Conservation (phyloP, 1,139 yeast species). For the Lodderomyces orthopsilosis region DNA sequence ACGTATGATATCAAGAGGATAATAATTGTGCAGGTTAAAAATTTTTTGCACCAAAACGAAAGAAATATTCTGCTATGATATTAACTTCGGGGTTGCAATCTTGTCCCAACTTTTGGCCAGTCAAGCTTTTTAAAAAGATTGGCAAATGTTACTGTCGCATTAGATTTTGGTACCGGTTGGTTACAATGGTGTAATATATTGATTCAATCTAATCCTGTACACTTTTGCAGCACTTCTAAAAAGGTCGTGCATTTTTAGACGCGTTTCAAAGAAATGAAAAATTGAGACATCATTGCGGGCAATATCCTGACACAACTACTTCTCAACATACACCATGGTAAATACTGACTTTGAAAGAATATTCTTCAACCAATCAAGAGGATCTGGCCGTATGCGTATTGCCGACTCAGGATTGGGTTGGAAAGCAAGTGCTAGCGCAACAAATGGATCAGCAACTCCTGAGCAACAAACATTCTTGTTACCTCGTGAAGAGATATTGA, state of each 20-base stretch:
- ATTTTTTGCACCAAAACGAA: background rate
- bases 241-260: background rate
- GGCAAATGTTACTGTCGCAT: no score
- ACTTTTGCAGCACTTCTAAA: no score
- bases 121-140: no score
- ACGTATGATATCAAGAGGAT: no score
- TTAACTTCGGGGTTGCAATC: no score
- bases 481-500: conserved; percentile 78
- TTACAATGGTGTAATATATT: no score
- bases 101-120: no score
- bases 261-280: conserved; percentile 3
- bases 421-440: conserved; percentile 55
- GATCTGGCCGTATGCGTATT: conserved; percentile 86
- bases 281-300: background rate
- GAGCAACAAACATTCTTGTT: conserved; percentile 69
- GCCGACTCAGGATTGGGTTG: conserved; percentile 97
- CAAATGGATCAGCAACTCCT: conserved; percentile 28
- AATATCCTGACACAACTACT: background rate
- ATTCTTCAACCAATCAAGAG: conserved; percentile 80
- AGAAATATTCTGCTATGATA: no score
- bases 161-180: no score
- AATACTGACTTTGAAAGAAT: conserved; percentile 77
- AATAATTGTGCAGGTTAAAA: no score
- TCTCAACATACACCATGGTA: conserved; percentile 27
- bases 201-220: no score